phyloP scores from a whole-genome alignment of 768 basidiomycete species.

The Boletus vinaceobasis region DNA sequence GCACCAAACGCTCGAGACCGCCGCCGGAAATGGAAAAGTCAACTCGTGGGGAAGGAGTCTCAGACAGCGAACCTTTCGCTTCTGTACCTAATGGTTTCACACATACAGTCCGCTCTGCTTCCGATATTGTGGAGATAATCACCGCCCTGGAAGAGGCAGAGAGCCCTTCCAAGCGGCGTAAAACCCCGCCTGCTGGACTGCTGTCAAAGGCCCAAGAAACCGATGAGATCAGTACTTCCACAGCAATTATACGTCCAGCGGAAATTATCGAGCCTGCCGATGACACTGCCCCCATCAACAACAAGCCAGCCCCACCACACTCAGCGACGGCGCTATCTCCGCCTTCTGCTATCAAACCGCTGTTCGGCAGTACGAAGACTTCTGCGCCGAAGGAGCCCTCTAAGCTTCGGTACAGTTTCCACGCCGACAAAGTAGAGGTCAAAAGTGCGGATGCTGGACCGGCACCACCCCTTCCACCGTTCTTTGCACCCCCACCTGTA shows the following conservation, averaged over 20 bases:
- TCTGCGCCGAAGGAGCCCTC: conserved; percentile 73
- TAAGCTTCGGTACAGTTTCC: conserved; percentile 71
- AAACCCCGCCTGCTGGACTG: conserved; percentile 30
- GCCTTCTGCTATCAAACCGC: conserved; percentile 19
- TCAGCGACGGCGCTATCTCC: conserved; percentile 15
- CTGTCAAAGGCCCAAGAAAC: conserved; percentile 27
- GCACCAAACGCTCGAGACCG: conserved; percentile 74
- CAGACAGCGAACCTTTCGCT: conserved; percentile 9
- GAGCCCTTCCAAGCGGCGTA: conserved; percentile 46
- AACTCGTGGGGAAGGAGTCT: conserved; percentile 2
- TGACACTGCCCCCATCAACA: conserved; percentile 14
- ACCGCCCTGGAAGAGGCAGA: conserved; percentile 39
- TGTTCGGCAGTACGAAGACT: conserved; percentile 38
- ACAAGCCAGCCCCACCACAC: conserved; percentile 7
- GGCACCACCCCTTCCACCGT: conserved; percentile 8
- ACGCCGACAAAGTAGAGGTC: conserved; percentile 47
- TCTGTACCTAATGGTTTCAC: conserved; percentile 16
- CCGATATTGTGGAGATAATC: conserved; percentile 33
- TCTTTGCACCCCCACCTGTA: conserved; percentile 30
- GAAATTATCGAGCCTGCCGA: conserved; percentile 42
- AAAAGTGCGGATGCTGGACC: conserved; percentile 11
- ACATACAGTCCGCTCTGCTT: background rate
- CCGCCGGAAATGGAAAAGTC: conserved; percentile 52
- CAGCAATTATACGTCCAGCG: conserved; percentile 27
- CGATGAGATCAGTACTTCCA: conserved; percentile 29